Evolutionary conservation across 352 stramenopile species (phyloP), one percentile per base, ranked within the genome.

Genomic region (Phytophthora litchii): DNA sequence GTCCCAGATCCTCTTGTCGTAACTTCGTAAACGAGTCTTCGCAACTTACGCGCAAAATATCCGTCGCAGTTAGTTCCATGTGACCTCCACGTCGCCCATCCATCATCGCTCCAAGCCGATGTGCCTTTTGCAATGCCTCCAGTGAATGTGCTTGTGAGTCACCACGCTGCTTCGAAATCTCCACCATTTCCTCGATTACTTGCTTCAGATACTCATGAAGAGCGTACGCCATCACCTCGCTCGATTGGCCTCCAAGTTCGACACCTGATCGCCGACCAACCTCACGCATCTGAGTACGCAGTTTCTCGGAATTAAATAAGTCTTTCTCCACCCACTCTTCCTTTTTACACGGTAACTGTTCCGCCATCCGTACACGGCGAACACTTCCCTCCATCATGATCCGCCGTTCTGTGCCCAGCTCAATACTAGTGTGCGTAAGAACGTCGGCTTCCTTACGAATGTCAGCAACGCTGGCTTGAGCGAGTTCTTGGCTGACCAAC

Each of bases 121-220:
- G 74, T 20, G 62, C 74, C 44, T 82, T 83, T 36, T 80, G 66
- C 25, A 89, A 45, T 19, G 72, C 56, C 8, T 86, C 78, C 0
- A 92, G 56, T 1, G 76, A 54, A 27, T 86, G 77, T 2, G 70
- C 78, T 16, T 70, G 62, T 5, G 54, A 57, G 52, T 95, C 83
- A 8, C 82, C 68, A 10, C 86, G 84, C 38, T 94, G 83, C 52
- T 91, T 92, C 0, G 86, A 74, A 16, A 89, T 65, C 27, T 92
- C 76, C 11, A 93, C 86, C 83, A 95, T 92, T 54, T 95, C 86
- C 52, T 95, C 86, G 1, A 94, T 78, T 5, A 87, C 76, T 67
- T 95, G 86, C 61, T 92, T 94, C 20, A 95, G 55, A 40, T 95
- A 94, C 46, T 93, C 84, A 36, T 92, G 83, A 25, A 95, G 69